Evolutionary conservation across 331 rosid species (phyloP).

Genomic region (Prunus yedoensis): DNA sequence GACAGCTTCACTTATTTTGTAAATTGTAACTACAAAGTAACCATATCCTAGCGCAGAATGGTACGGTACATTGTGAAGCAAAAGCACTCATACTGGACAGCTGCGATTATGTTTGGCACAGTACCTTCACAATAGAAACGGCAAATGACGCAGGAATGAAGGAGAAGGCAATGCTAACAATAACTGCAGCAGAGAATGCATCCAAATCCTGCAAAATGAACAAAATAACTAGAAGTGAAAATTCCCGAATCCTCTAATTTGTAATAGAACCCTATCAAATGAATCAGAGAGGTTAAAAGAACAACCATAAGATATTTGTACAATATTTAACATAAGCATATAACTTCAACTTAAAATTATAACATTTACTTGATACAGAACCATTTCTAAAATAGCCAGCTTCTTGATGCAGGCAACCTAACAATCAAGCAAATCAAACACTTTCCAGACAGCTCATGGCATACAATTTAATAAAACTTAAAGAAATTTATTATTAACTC

Average conservation of each 20-base stretch:
- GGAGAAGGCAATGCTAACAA: conserved; percentile 86
- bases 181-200: conserved; percentile 92
- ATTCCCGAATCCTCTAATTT: background rate
- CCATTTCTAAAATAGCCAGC: background rate
- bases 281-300: background rate
- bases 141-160: conserved; percentile 98
- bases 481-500: background rate
- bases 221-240: background rate
- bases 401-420: background rate
- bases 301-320: background rate
- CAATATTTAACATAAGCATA: background rate
- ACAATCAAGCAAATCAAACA: background rate
- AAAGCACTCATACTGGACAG: conserved; percentile 4
- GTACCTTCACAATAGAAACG: conserved; percentile 92
- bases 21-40: background rate
- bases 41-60: background rate
- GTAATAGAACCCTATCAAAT: background rate
- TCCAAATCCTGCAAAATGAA: conserved; percentile 80
- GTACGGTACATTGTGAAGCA: background rate
- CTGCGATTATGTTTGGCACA: conserved; percentile 23
- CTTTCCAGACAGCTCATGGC: background rate
- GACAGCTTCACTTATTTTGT: background rate
- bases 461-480: background rate
- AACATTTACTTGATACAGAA: background rate
- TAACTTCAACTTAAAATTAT: background rate